Conservation (phyloP, 805 yeast genomes). For the Saccharomycopsis malanga region DNA sequence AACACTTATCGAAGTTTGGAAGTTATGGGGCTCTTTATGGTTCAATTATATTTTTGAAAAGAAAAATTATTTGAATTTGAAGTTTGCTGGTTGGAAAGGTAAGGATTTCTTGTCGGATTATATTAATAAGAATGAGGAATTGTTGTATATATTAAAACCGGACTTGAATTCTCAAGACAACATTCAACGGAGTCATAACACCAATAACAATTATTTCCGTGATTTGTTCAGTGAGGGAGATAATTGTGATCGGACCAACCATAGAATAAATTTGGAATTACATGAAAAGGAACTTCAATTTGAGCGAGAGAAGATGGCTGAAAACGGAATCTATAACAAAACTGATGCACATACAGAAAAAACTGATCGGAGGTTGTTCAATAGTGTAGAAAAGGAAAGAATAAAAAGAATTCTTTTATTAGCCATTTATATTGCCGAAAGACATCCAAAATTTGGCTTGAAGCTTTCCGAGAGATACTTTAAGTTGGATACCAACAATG, state of each 20-base stretch:
- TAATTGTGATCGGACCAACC: conserved; percentile 20
- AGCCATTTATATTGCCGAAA: conserved; percentile 45
- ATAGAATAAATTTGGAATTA: conserved; percentile 16
- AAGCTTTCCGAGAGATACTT: conserved; percentile 41
- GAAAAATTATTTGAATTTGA: conserved; percentile 25
- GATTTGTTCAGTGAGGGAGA: conserved; percentile 22
- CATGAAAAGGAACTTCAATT: conserved; percentile 16
- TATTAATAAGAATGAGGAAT: conserved; percentile 19
- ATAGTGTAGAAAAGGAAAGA: conserved; percentile 41
- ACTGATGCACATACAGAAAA: conserved; percentile 7
- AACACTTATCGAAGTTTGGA: conserved; percentile 69
- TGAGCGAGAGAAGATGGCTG: conserved; percentile 5
- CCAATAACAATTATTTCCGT: conserved; percentile 21
- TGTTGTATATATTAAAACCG: conserved; percentile 18
- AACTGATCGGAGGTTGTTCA: conserved; percentile 19
- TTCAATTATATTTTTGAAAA: conserved; percentile 54
- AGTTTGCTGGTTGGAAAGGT: conserved; percentile 23
- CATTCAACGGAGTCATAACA: conserved; percentile 20
- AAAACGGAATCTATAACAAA: conserved; percentile 6
- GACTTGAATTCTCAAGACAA: conserved; percentile 19
- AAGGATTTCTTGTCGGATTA: conserved; percentile 21
- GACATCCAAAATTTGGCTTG: conserved; percentile 45
- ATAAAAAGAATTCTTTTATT: conserved; percentile 44
- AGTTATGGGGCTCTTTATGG: conserved; percentile 82
- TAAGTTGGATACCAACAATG: conserved; percentile 29